These are phyloP conservation scores for Ramalina intermedia DNA, from an alignment of 495 filamentous ascomycete species.

Conservation along the genomic window DNA sequence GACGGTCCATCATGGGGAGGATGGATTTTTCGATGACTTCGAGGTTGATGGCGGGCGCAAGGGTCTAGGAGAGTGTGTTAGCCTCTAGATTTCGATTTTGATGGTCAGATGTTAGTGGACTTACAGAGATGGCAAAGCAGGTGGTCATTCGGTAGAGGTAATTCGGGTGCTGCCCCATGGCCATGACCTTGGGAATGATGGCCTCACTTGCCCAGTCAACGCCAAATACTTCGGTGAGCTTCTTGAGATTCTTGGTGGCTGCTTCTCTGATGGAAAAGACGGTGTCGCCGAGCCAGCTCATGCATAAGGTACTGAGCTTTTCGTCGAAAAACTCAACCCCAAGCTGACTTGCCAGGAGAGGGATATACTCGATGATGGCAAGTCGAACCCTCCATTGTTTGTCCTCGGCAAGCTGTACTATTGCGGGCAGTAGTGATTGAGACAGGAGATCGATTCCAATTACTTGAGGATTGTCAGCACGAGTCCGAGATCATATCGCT, in stretches of 20 bases:
- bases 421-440: constrained; percentile 92
- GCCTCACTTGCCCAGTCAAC: constrained; percentile 96
- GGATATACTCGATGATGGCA: constrained; percentile 98
- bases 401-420: constrained; percentile 93
- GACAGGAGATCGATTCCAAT: constrained; percentile 96
- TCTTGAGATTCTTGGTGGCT: constrained; percentile 91
- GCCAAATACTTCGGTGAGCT: constrained; percentile 95
- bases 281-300: constrained; percentile 98
- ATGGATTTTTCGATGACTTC: constrained; percentile 86
- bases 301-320: constrained; percentile 86
- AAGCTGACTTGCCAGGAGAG: constrained; percentile 84
- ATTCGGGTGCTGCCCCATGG: constrained; percentile 93
- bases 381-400: constrained; percentile 98
- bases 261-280: constrained; percentile 97
- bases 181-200: constrained; percentile 96
- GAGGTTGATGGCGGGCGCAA: constrained; percentile 80
- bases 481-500: constrained; percentile 5
- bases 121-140: constrained; percentile 92
- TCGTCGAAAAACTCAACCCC: constrained; percentile 98
- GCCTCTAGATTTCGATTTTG: not conserved
- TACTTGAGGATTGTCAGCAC: constrained; percentile 35
- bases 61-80: constrained; percentile 49
- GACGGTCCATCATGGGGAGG: constrained; percentile 86
- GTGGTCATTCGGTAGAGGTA: constrained; percentile 99
- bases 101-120: constrained; percentile 18